Evolutionary conservation across 257 asterid genomes (phyloP).

Genomic region (Plectranthus barbatus): DNA sequence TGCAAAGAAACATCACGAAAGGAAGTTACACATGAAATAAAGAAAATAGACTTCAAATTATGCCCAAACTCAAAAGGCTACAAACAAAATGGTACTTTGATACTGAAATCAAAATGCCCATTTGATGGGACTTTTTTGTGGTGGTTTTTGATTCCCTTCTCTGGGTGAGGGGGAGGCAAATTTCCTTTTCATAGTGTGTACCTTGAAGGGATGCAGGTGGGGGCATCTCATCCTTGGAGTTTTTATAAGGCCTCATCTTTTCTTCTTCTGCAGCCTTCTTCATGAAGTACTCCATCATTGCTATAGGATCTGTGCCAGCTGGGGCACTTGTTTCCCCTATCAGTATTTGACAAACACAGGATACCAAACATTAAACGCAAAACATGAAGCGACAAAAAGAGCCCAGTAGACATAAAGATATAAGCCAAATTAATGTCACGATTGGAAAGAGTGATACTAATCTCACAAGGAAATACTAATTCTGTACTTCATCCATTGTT

Average conservation of each 20-base stretch:
- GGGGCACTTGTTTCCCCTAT: constrained; percentile 50
- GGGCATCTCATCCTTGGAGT: constrained; percentile 95
- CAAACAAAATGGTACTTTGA: not conserved
- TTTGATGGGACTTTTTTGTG: not conserved
- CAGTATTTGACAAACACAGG: constrained; percentile 10
- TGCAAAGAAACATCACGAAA: constrained; percentile 15
- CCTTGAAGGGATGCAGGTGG: constrained; percentile 87
- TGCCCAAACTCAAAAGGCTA: not conserved
- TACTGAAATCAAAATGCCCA: not conserved
- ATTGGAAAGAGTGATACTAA: not conserved
- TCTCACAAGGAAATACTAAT: not conserved
- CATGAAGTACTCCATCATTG: constrained; percentile 94
- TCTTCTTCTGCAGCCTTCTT: constrained; percentile 92
- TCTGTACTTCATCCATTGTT: not conserved
- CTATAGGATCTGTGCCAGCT: constrained; percentile 63
- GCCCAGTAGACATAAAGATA: not conserved
- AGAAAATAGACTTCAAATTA: not conserved
- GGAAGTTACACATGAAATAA: not conserved
- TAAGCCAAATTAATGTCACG: not conserved
- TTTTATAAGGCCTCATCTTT: constrained; percentile 50
- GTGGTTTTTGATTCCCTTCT: not conserved
- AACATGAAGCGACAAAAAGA: not conserved
- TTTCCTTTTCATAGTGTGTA: constrained; percentile 4
- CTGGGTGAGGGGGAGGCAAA: not conserved
- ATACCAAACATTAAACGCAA: constrained; percentile 4